A percentile compares a stretch with the other conserved stretches of the same genome.
Evolutionary conservation across 169 alveolate genomes (phyloP).

Genomic region (Eimeria maxima): DNA sequence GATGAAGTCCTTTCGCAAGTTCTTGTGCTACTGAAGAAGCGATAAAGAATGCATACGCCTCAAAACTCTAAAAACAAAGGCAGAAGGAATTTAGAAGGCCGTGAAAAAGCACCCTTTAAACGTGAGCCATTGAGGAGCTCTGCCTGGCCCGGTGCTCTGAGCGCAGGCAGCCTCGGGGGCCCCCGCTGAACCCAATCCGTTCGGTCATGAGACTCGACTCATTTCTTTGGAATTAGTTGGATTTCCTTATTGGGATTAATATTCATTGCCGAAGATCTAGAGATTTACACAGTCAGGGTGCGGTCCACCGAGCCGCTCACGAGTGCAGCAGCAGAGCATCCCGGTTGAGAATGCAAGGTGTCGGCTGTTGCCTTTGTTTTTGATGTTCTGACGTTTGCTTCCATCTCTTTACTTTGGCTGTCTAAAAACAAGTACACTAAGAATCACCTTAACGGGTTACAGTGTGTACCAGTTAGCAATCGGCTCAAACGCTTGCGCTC

Average conservation of each 20-base stretch:
- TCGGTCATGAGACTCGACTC: background rate
- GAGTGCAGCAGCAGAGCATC: constrained; percentile 24
- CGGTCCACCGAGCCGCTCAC: constrained; percentile 28
- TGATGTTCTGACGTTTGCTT: background rate
- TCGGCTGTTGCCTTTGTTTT: background rate
- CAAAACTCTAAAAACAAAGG: constrained; percentile 26
- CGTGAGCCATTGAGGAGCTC: constrained; percentile 53
- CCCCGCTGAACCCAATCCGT: constrained; percentile 24
- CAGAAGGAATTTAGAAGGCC: constrained; percentile 35
- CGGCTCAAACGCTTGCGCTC: background rate
- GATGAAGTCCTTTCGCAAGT: constrained; percentile 2
- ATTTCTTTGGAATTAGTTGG: background rate
- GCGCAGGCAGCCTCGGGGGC: constrained; percentile 68
- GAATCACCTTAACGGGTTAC: background rate
- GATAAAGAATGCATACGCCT: background rate
- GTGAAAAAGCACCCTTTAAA: background rate
- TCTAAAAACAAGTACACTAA: background rate
- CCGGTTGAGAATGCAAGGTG: constrained; percentile 23
- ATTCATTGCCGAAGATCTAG: background rate
- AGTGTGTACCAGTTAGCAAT: background rate
- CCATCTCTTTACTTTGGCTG: background rate
- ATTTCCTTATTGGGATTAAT: background rate
- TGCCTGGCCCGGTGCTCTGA: constrained; percentile 72
- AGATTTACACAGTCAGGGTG: background rate
- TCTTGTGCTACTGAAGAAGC: constrained; percentile 16